Evolutionary conservation across 2,329 filamentous ascomycete genomes (phyloP), one percentile per base, ranked within the genome.

Genomic region (Xylariaceae sp.): DNA sequence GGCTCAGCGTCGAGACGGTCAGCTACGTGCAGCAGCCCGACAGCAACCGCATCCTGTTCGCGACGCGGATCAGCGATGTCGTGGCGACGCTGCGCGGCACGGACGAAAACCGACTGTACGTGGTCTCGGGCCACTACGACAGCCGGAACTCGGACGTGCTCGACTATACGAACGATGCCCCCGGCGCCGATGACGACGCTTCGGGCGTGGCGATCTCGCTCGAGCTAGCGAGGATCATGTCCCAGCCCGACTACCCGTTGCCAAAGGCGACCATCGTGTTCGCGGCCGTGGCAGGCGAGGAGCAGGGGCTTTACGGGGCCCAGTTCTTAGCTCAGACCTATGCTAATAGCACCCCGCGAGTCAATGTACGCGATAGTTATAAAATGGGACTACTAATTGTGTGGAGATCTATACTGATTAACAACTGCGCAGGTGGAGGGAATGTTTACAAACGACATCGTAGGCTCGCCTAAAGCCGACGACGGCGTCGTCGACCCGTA

Each of bases 111-210:
- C 70, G 80, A 20, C 70, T 78, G 11, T 82, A 83, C 58, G 77
- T 83, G 2, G 75, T 81, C 23, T 79, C 78, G 2, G 81, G 81
- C 0, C 80, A 84, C 60, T 83, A 83, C 64, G 81, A 84, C 59
- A 78, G 73, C 46, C 73, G 81, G 10, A 73, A 77, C 2, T 75
- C 77, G 1, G 74, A 84, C 55, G 64, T 79, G 0, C 66, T 78
- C 44, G 75, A 84, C 64, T 82, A 77, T 57, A 73, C 73, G 11
- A 71, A 71, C 27, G 79, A 83, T 58, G 76, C 80, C 1, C 81
- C 82, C 0, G 81, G 82, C 2, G 81, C 81, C 0, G 80, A 84
- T 54, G 81, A 84, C 61, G 81, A 85, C 62, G 81, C 79, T 0
- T 80, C 75, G 5, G 81, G 81, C 2, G 79, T 82, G 10, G 78